Percentiles rank a stretch among this genome's conserved stretches.
These are phyloP conservation scores for Plenodomus tracheiphilus DNA, from an alignment of 2,329 filamentous ascomycete species.

Conservation along the genomic window DNA sequence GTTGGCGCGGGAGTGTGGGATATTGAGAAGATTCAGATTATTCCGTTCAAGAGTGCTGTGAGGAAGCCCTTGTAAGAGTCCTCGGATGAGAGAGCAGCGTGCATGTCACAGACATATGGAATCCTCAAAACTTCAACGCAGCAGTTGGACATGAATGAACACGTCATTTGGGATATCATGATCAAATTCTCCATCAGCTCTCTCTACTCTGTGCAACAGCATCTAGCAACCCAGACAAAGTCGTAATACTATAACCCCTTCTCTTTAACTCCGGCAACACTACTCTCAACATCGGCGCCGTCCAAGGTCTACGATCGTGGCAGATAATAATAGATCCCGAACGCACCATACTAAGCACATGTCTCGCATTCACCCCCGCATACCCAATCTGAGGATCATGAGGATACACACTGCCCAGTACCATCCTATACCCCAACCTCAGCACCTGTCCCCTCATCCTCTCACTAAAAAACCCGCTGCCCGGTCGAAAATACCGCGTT, in stretches of 20 bases:
- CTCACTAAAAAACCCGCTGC: constrained; percentile 78
- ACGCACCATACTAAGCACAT: constrained; percentile 77
- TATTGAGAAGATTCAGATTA: constrained; percentile 53
- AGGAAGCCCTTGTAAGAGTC: constrained; percentile 50
- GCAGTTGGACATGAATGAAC: too few relatives aligned
- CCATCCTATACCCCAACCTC: constrained; percentile 68
- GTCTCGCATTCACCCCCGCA: constrained; percentile 70
- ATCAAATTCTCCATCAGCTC: not conserved
- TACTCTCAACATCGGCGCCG: constrained; percentile 72
- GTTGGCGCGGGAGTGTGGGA: constrained; percentile 77
- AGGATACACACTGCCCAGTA: constrained; percentile 85
- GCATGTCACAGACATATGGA: too few relatives aligned
- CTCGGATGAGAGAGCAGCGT: too few relatives aligned
- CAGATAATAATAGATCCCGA: constrained; percentile 82
- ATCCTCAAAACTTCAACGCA: too few relatives aligned
- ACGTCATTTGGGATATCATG: not conserved
- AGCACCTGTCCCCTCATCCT: constrained; percentile 66
- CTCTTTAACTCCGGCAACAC: constrained; percentile 72
- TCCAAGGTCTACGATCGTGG: constrained; percentile 85
- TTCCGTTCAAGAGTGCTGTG: constrained; percentile 53
- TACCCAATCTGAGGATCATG: constrained; percentile 85
- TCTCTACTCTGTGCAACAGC: constrained; percentile 8
- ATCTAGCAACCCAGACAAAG: constrained; percentile 51
- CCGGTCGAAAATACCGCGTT: constrained; percentile 76
- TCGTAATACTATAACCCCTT: constrained; percentile 72